Percentiles rank a stretch among this genome's conserved stretches.
These are phyloP conservation scores for Rhynchosporium agropyri DNA, from an alignment of 2,329 filamentous ascomycete genomes.

Conservation along the genomic window DNA sequence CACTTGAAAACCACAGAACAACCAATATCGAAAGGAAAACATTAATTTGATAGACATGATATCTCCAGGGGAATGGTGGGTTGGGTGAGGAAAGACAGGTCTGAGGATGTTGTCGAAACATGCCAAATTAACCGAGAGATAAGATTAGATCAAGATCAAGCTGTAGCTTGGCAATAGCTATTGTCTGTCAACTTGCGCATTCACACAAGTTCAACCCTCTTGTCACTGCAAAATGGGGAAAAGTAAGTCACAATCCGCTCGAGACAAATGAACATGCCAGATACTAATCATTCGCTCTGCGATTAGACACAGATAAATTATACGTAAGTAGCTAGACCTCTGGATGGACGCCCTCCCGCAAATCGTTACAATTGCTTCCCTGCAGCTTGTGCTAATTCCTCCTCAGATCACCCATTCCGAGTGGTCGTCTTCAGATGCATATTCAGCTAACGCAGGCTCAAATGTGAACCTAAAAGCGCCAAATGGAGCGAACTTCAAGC, in stretches of 20 bases:
- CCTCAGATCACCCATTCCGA: conserved; percentile 90
- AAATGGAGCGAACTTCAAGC: conserved; percentile 71
- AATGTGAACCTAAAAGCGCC: conserved; percentile 63
- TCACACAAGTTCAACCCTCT: background rate
- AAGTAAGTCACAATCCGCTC: conserved; percentile 30
- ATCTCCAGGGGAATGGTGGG: background rate
- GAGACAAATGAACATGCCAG: background rate
- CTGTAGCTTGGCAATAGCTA: conserved; percentile 3
- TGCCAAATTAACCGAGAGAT: conserved; percentile 15
- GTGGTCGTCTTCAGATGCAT: conserved; percentile 91
- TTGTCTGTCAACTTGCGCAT: conserved; percentile 1
- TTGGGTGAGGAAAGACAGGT: background rate
- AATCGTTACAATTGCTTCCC: background rate
- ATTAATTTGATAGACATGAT: too few relatives aligned
- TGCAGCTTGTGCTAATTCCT: conserved; percentile 8
- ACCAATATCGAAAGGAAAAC: too few relatives aligned
- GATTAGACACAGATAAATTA: conserved; percentile 56
- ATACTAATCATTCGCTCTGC: conserved; percentile 7
- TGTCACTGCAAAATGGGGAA: conserved; percentile 37
- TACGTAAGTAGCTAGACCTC: conserved; percentile 32
- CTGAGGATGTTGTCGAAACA: background rate
- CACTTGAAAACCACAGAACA: too few relatives aligned
- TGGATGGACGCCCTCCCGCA: background rate
- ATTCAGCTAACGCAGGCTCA: conserved; percentile 76
- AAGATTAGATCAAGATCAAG: conserved; percentile 28